Base-by-base conservation (phyloP, 257 asterid species). In the Gentiana straminea region DNA sequence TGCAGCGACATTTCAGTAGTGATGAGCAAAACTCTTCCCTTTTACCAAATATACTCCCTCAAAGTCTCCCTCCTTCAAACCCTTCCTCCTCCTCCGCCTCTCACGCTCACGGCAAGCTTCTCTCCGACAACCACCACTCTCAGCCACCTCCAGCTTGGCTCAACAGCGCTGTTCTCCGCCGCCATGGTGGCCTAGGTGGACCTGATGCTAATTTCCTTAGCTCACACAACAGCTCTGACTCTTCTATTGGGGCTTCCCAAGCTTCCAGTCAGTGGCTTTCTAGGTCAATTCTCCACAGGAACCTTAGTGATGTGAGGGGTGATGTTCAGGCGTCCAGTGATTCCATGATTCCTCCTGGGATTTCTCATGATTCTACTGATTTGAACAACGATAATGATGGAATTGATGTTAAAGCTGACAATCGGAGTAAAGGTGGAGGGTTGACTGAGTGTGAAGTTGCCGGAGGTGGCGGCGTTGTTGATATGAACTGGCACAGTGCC, bases 81-180 rank as follows among this genome's bases (percentile, higher is more conserved):
- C 13, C 69, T 63, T 48, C 51, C 58, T 39, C 58, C 37, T 5
- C 53, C 66, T 5, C 53, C 66, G n/a, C 58, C 66, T 55, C 49
- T 24, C 24, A 24, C 24, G 24, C 24, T 24, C 24, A 11, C 59
- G 33, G 62, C 33, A 49, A 79, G 62, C 72, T 69, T 43, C 46
- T 68, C 54, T 55, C 60, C 62, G 77, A 60, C 35, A 63, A 53
- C 11, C 74, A 59, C 15, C 24, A 59, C 57, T 60, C 71, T 2
- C 75, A 70, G 6, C 81, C 79, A 3, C 77, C 73, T 2, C 81
- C 81, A 3, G 72, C 77, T 33, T 84, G 86, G 87, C 94, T 84
- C 62, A 81, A 75, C 81, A 73, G 73, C 10, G 76, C 76, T 4
- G 68, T 79, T 49, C 79, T 70, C 35, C 82, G 86, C 57, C 86